A percentile compares a stretch with the other conserved stretches of the same genome.
Conservation (phyloP, 306 rosid genomes). For the Inga oerstediana region DNA sequence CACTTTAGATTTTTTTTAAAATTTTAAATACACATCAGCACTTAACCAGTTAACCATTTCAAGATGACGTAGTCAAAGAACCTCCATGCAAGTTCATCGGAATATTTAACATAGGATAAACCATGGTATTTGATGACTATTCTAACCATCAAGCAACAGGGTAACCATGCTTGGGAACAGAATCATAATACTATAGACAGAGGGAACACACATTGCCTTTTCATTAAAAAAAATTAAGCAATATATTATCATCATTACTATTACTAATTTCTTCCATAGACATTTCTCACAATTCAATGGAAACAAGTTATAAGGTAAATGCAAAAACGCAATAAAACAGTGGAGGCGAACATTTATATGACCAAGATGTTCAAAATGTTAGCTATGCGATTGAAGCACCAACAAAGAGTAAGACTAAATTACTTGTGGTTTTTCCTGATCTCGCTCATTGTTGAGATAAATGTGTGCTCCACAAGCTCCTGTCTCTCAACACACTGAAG, state of each 20-base stretch:
- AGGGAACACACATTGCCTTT: background rate
- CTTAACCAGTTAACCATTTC: background rate
- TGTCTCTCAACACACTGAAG: conserved; percentile 95
- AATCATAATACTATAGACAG: background rate
- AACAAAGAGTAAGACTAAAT: conserved; percentile 12
- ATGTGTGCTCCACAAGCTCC: conserved; percentile 96
- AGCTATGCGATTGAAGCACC: background rate
- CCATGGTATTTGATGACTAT: background rate
- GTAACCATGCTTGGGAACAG: background rate
- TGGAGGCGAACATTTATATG: background rate
- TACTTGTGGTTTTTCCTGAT: conserved; percentile 97
- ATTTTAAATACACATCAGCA: background rate
- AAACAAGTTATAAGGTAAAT: background rate
- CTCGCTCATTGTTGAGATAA: conserved; percentile 72
- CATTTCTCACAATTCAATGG: background rate
- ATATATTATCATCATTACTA: background rate
- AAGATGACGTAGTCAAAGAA: background rate
- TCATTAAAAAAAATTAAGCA: background rate
- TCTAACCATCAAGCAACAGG: background rate
- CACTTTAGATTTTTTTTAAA: background rate
- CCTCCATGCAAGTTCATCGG: background rate
- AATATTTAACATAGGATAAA: background rate
- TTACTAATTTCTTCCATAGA: background rate
- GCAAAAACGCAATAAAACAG: background rate
- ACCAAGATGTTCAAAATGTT: background rate